Base-by-base conservation (phyloP, 2,329 filamentous ascomycete genomes). In the Cladosporium sp. region DNA sequence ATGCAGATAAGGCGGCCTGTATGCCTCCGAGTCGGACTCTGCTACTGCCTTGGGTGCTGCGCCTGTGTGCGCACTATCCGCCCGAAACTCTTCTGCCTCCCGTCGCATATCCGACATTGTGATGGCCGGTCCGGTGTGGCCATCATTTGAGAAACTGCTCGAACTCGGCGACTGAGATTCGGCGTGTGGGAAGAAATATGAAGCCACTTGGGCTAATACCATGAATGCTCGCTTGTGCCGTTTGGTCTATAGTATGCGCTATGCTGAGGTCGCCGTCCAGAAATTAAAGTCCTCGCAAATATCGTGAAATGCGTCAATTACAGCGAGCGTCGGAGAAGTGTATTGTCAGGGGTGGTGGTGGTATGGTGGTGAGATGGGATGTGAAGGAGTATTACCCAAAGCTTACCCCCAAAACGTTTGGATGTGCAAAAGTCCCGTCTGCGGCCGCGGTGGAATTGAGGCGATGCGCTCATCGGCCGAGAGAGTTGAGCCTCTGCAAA, bases 171-270 rank as follows among this genome's bases (percentile, higher is more conserved):
- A 51, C 59, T 68, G 49, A 63, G 65, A 34, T 64, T 69, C 69
- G 65, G 64, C 59, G 54, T 58, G 69, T 70, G 73, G 69, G 70
- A 76, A 78, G 70, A 82, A 76, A 76, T 80, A 79, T 74, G 80
- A 78, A 76, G 80, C 80, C 78, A 81, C 76, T 66, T 78, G 79
- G 80, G 77, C 81, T 77, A 83, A 75, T 75, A 82, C 80, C 81
- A 83, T 83, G 75, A 76, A 79, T 70, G 68, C 66, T 68, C 68
- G 59, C 46, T 65, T 61, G 62, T 62, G 62, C 48, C 65, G 65
- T 59, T 58, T 62, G 63, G 63, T 65, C 67, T 67, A 66, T 61
- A 60, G 67, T 69, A 71, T 73, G 67, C 67, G 70, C 53, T 46
- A n/a, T 63, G 60, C 34, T 18, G 34, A 43, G 36, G 28, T 46